Evolutionary conservation across 345 rosid species (phyloP).

Genomic region (Syzygium aqueum): DNA sequence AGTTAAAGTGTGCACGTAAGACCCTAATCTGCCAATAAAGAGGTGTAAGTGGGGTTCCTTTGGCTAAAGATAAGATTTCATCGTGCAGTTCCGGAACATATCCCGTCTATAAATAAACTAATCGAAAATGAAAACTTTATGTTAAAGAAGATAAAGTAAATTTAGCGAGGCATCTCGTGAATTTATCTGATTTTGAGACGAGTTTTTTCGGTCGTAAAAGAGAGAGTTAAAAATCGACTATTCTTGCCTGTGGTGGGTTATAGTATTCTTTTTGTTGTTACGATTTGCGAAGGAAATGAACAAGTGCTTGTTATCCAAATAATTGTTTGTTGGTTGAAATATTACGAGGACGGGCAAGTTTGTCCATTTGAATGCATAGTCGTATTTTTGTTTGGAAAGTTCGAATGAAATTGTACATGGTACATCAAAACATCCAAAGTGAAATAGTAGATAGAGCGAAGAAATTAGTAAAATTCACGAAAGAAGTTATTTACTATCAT

Average conservation of each 20-base stretch:
- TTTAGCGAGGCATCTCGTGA: background rate
- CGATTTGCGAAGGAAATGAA: no score
- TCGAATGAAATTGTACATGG: no score
- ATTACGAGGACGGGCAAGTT: no score
- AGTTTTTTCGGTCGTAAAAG: background rate
- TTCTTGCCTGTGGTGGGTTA: background rate
- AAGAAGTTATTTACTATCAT: no score
- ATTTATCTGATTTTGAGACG: background rate
- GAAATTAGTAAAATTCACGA: no score
- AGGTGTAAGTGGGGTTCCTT: background rate
- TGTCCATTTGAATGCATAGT: no score
- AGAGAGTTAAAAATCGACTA: fast-evolving
- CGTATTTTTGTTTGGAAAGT: no score
- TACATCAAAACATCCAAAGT: no score
- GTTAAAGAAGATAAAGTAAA: background rate
- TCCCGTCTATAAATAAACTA: background rate
- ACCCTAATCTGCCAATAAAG: background rate
- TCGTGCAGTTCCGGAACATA: background rate
- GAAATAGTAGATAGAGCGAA: no score
- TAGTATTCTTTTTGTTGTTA: no score
- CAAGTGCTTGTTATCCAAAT: no score
- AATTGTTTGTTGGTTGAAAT: no score
- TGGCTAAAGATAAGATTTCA: background rate
- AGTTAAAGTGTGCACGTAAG: background rate
- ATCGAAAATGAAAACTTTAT: background rate